Evolutionary conservation across 805 yeast species (phyloP).

Genomic region (Nematodospora valgi): DNA sequence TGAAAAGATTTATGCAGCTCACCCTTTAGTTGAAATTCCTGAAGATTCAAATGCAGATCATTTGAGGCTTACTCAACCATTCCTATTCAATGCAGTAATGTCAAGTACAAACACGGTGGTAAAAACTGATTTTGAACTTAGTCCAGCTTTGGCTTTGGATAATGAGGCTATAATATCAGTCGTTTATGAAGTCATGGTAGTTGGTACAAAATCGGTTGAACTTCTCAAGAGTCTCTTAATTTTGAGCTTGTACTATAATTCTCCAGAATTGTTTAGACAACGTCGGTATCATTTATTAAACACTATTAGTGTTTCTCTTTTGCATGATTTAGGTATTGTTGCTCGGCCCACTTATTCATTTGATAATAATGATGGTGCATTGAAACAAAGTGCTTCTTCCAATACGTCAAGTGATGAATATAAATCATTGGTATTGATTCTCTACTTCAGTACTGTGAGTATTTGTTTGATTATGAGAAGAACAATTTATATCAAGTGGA

Average conservation of each 20-base stretch:
- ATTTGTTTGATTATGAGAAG: slow-evolving; percentile 65
- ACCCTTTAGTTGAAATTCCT: slow-evolving; percentile 60
- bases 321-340: slow-evolving; percentile 74
- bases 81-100: slow-evolving; percentile 62
- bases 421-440: slow-evolving; percentile 49
- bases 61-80: slow-evolving; percentile 52
- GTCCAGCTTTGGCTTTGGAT: slow-evolving; percentile 47
- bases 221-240: slow-evolving; percentile 59
- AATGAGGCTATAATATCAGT: slow-evolving; percentile 49
- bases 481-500: slow-evolving; percentile 60
- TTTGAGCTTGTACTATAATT: slow-evolving; percentile 75
- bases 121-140: slow-evolving; percentile 27
- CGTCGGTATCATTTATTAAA: slow-evolving; percentile 73
- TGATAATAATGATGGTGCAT: slow-evolving; percentile 14
- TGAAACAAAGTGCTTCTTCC: slow-evolving; percentile 5
- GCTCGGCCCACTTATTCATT: slow-evolving; percentile 38
- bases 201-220: slow-evolving; percentile 70
- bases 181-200: slow-evolving; percentile 57
- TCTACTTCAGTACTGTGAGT: slow-evolving; percentile 61
- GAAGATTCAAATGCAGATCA: slow-evolving; percentile 40
- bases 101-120: slow-evolving; percentile 51
- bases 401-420: slow-evolving; percentile 9
- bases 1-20: slow-evolving; percentile 40
- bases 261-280: slow-evolving; percentile 77
- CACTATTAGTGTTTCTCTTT: slow-evolving; percentile 60